Evolutionary conservation across 768 basidiomycete species (phyloP).

Genomic region (Tricholoma flavovirens): DNA sequence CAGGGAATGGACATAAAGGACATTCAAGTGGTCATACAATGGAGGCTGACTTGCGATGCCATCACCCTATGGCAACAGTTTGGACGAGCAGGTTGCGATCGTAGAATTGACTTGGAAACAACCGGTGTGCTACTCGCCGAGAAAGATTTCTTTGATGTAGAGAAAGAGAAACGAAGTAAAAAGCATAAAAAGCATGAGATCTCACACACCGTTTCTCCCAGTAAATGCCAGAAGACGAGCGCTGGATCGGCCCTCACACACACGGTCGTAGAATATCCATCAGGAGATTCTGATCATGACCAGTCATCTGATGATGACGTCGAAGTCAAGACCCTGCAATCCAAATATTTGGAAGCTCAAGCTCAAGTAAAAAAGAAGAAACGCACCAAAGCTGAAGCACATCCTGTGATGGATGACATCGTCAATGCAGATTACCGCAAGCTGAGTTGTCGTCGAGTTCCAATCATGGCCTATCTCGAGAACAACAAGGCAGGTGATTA

Average conservation of each 20-base stretch:
- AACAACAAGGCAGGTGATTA: neutral
- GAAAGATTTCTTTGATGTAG: neutral
- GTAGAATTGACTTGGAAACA: neutral
- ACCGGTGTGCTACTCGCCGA: neutral
- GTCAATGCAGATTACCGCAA: neutral
- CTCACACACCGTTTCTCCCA: neutral
- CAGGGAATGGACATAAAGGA: neutral
- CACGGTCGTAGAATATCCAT: neutral
- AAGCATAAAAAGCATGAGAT: neutral
- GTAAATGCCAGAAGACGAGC: neutral
- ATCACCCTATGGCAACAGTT: neutral
- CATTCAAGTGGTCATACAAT: neutral
- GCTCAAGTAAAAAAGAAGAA: neutral
- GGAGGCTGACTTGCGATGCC: neutral
- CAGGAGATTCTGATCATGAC: neutral
- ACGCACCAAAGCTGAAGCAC: neutral
- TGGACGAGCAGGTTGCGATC: neutral
- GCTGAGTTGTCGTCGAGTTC: neutral
- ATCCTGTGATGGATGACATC: neutral
- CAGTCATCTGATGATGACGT: neutral
- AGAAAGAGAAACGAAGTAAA: neutral
- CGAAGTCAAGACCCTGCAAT: neutral
- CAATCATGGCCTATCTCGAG: neutral
- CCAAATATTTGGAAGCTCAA: neutral
- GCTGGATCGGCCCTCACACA: neutral